These are phyloP conservation scores for Citrullus amarus DNA, from an alignment of 306 rosid species.

Conservation along the genomic window DNA sequence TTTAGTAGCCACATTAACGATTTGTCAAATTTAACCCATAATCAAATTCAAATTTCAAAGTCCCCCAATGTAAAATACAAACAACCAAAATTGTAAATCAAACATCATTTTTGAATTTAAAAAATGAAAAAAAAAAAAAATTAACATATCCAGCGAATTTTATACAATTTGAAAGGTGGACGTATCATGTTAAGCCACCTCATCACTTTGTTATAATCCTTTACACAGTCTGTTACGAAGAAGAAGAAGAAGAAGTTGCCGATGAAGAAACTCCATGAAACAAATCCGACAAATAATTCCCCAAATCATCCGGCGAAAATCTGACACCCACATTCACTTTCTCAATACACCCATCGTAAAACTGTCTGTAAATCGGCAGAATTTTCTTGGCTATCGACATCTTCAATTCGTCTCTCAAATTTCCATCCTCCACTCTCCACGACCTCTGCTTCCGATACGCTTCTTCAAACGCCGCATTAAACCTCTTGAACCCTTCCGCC, in stretches of 20 bases:
- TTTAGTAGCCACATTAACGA: no score
- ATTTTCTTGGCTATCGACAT: slow-evolving; percentile 30
- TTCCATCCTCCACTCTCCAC: slow-evolving; percentile 31
- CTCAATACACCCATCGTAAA: slow-evolving; percentile 12
- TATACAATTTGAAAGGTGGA: neutral
- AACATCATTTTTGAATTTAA: no score
- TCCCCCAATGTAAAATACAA: no score
- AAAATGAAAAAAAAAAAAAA: no score
- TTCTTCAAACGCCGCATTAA: slow-evolving; percentile 33
- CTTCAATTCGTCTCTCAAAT: slow-evolving; percentile 32
- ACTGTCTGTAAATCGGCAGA: slow-evolving; percentile 22
- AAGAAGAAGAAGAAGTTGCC: slow-evolving; percentile 4
- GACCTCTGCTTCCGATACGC: slow-evolving; percentile 31
- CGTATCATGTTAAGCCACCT: neutral
- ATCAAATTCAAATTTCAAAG: no score
- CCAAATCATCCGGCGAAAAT: slow-evolving; percentile 37
- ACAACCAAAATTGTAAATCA: no score
- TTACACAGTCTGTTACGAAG: neutral
- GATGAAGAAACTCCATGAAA: slow-evolving; percentile 27
- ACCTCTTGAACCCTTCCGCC: slow-evolving; percentile 18
- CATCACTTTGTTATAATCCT: neutral
- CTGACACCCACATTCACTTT: neutral
- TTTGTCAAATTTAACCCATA: no score
- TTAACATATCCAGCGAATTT: neutral
- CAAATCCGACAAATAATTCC: slow-evolving; percentile 43